These are phyloP conservation scores for Penicillium sp. DNA, from an alignment of 2,329 filamentous ascomycete genomes.

Conservation along the genomic window DNA sequence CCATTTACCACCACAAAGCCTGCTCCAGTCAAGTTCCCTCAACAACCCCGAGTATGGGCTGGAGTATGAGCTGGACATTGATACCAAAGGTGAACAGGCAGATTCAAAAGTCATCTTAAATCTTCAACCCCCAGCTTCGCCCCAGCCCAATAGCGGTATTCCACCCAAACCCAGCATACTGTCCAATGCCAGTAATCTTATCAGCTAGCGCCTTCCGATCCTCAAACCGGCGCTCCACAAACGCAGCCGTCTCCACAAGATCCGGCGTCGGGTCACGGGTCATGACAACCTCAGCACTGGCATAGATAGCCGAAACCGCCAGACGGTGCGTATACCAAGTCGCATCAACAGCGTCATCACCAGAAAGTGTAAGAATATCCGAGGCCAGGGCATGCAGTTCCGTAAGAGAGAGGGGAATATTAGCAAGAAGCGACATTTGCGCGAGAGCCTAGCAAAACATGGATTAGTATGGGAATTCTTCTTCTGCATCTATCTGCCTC, in stretches of 20 bases:
- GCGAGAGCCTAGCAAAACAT: conserved; percentile 67
- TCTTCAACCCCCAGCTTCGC: conserved; percentile 80
- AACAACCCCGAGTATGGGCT: neutral
- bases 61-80: neutral
- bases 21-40: neutral
- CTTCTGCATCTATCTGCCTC: neutral
- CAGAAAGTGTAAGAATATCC: conserved; percentile 86
- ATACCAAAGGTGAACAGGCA: neutral
- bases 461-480: conserved; percentile 6
- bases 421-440: conserved; percentile 80
- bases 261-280: conserved; percentile 75
- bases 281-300: conserved; percentile 87
- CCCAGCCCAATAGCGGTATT: conserved; percentile 76
- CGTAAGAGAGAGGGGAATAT: conserved; percentile 70
- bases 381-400: conserved; percentile 83
- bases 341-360: conserved; percentile 76
- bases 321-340: conserved; percentile 82
- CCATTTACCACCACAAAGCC: neutral
- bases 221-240: conserved; percentile 71
- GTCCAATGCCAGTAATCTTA: conserved; percentile 62
- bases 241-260: conserved; percentile 76
- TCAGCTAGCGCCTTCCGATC: conserved; percentile 66
- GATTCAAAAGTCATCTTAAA: conserved; percentile 52
- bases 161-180: conserved; percentile 82
- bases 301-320: conserved; percentile 66